Base-by-base conservation (phyloP, 163 green algal genomes). In the Prototheca stagnorum region DNA sequence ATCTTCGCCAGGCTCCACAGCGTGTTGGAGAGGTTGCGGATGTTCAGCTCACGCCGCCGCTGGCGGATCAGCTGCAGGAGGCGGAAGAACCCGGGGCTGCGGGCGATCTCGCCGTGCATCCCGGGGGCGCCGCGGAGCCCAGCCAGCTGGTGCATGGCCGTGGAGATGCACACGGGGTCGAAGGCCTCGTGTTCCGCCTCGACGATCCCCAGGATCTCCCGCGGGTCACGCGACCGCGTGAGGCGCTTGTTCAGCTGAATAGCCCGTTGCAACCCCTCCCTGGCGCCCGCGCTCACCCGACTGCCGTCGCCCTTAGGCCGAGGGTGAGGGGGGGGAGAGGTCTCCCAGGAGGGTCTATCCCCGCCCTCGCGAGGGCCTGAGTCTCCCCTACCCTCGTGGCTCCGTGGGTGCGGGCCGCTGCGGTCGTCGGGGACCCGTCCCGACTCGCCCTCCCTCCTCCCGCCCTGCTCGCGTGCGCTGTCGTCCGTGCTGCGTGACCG, bases 1-100 rank as follows among this genome's bases (percentile, higher is more conserved):
- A 77, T 68, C 53, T 78, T 80, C 19, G 71, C 71, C 43, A 80
- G 47, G 2, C 36, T 51, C 72, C 68, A 79, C 39, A 80, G 23
- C 3, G 51, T 56, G 53, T 79, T 79, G 46, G 54, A 52, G 12
- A 74, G 47, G 57, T 79, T 79, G 39, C 65, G 61, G 0, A 49
- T 61, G 0, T 48, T 59, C 44, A 71, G 64, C 31, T 62, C 55
- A 2, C 7, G 5, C 26, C 36, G 35, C 14, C 54, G 54, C 22
- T 48, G 11, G 5, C 41, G 22, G 28, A 70, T 65, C 3, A 57
- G 34, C 20, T 53, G 25, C 46, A 59, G 57, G 24, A 70, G 56
- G 21, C 51, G 47, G 54, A 44, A 55, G 46, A 70, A 70, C 27
- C 60, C 55, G 1, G 51, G 50, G 12, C 37, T 27, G 34, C 52